These are phyloP conservation scores for Sarocladium brachiariae DNA, from an alignment of 2,329 filamentous ascomycete species.

Conservation along the genomic window DNA sequence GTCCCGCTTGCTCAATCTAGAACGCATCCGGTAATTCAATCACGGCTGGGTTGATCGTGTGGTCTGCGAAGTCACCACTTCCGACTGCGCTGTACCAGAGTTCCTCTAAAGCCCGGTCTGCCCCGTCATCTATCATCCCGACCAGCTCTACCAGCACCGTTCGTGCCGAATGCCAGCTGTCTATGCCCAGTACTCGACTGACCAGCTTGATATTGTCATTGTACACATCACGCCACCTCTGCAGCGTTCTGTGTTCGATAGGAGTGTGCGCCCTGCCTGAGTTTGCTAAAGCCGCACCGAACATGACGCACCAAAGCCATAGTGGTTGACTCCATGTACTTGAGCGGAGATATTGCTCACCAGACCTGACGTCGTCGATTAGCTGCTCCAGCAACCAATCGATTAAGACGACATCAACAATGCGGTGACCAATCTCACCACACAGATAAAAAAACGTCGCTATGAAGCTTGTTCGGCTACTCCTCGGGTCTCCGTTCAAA, in stretches of 20 bases:
- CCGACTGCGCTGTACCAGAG: conserved; percentile 34
- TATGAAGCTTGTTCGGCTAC: conserved; percentile 38
- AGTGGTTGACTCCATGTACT: conserved; percentile 35
- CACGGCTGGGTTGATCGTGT: conserved; percentile 9
- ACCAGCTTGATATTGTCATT: conserved; percentile 34
- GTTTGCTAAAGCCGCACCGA: conserved; percentile 34
- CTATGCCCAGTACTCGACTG: conserved; percentile 29
- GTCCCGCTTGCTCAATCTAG: no score
- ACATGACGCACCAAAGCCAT: conserved; percentile 40
- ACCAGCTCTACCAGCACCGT: conserved; percentile 29
- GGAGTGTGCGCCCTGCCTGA: conserved; percentile 28
- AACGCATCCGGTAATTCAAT: conserved; percentile 5
- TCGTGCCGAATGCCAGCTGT: conserved; percentile 32
- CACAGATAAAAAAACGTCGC: conserved; percentile 41
- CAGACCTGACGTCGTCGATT: conserved; percentile 35
- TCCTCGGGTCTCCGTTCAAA: conserved; percentile 27
- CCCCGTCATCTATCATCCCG: conserved; percentile 33
- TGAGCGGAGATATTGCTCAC: conserved; percentile 31
- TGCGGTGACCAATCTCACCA: conserved; percentile 34
- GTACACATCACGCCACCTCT: conserved; percentile 30
- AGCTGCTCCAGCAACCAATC: conserved; percentile 40
- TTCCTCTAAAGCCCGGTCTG: conserved; percentile 31
- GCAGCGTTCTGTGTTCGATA: conserved; percentile 30
- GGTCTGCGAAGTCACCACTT: conserved; percentile 16
- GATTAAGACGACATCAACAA: conserved; percentile 35